Conservation (phyloP, 805 yeast genomes). For the Huiozyma sinensis region DNA sequence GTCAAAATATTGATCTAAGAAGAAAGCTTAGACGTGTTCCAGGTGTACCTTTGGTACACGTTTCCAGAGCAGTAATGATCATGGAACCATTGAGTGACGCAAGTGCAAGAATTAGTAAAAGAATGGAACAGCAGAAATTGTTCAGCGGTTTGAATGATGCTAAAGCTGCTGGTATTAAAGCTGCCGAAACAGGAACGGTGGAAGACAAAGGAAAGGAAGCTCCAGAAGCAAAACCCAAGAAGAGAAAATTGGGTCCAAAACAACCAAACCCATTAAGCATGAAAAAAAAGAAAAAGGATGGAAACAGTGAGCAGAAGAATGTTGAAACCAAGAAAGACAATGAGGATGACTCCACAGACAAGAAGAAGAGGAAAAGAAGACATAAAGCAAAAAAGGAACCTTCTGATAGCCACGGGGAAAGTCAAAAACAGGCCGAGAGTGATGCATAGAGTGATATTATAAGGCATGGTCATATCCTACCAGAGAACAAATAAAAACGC, state of each 20-base stretch:
- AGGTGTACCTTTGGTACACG: conserved; percentile 80
- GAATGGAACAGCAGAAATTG: conserved; percentile 56
- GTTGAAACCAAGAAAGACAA: not conserved
- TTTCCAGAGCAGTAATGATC: conserved; percentile 87
- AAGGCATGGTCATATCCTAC: no score
- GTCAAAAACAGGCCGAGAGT: no score
- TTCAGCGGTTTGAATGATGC: conserved; percentile 69
- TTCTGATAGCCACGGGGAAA: no score
- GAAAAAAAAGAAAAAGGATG: conserved; percentile 50
- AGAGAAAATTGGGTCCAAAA: conserved; percentile 53
- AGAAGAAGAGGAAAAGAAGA: conserved; percentile 16
- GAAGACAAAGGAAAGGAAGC: conserved; percentile 24
- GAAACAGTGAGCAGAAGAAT: not conserved
- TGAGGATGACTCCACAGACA: conserved; percentile 1
- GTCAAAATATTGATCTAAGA: conserved; percentile 66
- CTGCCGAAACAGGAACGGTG: conserved; percentile 13
- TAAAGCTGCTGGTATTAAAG: conserved; percentile 37
- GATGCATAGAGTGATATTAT: no score
- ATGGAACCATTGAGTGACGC: conserved; percentile 87
- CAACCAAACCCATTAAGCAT: conserved; percentile 88
- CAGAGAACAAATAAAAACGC: no score
- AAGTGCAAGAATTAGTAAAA: conserved; percentile 39
- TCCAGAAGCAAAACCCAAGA: conserved; percentile 40
- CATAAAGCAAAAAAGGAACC: conserved; percentile 6
- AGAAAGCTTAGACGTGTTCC: conserved; percentile 63